Conservation (phyloP, 2,329 filamentous ascomycete genomes). For the Fusarium sarcochroum region DNA sequence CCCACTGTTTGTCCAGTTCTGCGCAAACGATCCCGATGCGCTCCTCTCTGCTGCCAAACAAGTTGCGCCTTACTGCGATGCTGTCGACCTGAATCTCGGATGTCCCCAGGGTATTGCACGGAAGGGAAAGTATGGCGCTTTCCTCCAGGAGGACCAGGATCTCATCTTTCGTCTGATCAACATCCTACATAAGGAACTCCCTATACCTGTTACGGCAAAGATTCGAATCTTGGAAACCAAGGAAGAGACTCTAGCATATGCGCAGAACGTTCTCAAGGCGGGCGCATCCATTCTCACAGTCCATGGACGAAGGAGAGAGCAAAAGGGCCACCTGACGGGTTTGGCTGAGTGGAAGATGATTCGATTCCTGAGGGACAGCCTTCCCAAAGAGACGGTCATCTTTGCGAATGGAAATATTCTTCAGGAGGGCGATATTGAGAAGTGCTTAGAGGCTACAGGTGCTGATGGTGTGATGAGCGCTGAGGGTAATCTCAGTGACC, state of each 20-base stretch:
- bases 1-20: slow-evolving; percentile 96
- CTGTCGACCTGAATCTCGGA: slow-evolving; percentile 93
- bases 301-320: slow-evolving; percentile 88
- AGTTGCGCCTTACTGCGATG: slow-evolving; percentile 91
- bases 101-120: slow-evolving; percentile 96
- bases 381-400: slow-evolving; percentile 90
- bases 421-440: slow-evolving; percentile 81
- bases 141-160: slow-evolving; percentile 92
- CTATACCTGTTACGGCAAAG: slow-evolving; percentile 93
- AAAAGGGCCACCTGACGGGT: slow-evolving; percentile 96
- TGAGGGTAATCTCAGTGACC: slow-evolving; percentile 94
- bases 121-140: slow-evolving; percentile 92
- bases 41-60: slow-evolving; percentile 83
- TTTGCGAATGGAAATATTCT: slow-evolving; percentile 98
- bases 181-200: slow-evolving; percentile 82
- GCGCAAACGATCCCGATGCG: slow-evolving; percentile 86
- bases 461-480: slow-evolving; percentile 96
- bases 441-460: slow-evolving; percentile 85
- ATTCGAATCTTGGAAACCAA: slow-evolving; percentile 90
- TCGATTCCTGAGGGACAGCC: slow-evolving; percentile 82
- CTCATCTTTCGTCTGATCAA: slow-evolving; percentile 87
- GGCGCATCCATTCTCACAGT: slow-evolving; percentile 95
- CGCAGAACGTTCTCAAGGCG: slow-evolving; percentile 85
- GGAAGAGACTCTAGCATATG: slow-evolving; percentile 90
- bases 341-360: slow-evolving; percentile 93